Base-by-base conservation (phyloP, 106 monocot genomes). In the Dactylorhiza incarnata region DNA sequence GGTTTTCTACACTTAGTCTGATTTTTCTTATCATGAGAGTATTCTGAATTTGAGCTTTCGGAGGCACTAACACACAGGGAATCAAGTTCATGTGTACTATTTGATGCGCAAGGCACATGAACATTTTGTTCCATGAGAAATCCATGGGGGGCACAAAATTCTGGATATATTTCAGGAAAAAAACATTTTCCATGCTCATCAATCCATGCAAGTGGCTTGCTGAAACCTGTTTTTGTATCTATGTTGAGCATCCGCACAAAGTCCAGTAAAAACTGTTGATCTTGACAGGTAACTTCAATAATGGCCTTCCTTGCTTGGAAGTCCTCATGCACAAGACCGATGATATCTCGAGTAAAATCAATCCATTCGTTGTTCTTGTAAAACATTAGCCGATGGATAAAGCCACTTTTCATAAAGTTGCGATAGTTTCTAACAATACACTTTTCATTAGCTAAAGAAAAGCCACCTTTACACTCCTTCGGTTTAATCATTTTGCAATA, bases 201-300 rank as follows among this genome's bases (percentile, higher is more conserved):
- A 77, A 95, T 81, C 95, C 95, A 95, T n/a, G 86, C 91, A 74
- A 89, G 81, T 73, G 89, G 87, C 66, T 86, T 89, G 17, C 78
- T 72, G 15, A 84, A 25, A 23, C 77, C 85, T 24, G 89, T 83
- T 52, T 74, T 77, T 45, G 72, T 65, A 81, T 91, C 81, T 62
- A 97, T 79, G 37, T 80, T 78, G 71, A 89, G 70, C 93, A 89
- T 91, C 74, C 83, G 91, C 14, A 93, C 79, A 76, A 91, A 97
- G 76, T 97, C 91, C 44, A 97, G 76, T 71, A 97, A 78, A 45
- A 89, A 73, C 20, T 79, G 80, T 49, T 79, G 55, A 50, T 81
- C 71, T 48, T 91, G 76, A 79, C 77, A 78, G 20, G 13, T 71
- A 17, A 83, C 82, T 80, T 87, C 89, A 25, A 82, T 80, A 70